Evolutionary conservation across 495 filamentous ascomycete genomes (phyloP).

Genomic region (Copromyces sp.): DNA sequence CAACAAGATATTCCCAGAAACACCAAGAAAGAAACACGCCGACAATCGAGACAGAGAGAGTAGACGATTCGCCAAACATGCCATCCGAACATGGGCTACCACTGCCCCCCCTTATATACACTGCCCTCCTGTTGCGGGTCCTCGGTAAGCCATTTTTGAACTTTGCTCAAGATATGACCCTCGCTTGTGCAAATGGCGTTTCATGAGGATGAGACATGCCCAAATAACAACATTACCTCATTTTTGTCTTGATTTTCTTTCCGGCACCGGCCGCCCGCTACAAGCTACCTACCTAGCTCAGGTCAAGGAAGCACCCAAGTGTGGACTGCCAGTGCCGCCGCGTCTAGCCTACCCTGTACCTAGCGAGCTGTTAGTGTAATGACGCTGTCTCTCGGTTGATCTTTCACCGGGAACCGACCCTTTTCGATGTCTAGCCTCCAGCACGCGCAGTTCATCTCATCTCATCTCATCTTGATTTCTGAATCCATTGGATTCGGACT

Average conservation of each 20-base stretch:
- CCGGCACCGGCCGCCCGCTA: neutral
- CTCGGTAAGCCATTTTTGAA: neutral
- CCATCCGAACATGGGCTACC: neutral
- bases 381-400: neutral
- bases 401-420: neutral
- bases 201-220: neutral
- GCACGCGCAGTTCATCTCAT: neutral
- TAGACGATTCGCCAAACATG: neutral
- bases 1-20: neutral
- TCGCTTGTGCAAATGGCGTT: neutral
- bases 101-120: neutral
- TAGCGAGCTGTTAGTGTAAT: neutral
- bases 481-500: neutral
- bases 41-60: neutral
- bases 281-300: neutral
- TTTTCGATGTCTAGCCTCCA: neutral
- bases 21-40: neutral
- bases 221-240: neutral
- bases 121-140: neutral
- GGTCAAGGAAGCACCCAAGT: neutral
- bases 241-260: neutral
- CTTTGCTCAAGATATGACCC: neutral
- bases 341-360: neutral
- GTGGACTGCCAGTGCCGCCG: neutral
- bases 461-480: neutral